Conservation (phyloP, 228 moss, liverwort and hornwort genomes). For the Sphagnum fallax region DNA sequence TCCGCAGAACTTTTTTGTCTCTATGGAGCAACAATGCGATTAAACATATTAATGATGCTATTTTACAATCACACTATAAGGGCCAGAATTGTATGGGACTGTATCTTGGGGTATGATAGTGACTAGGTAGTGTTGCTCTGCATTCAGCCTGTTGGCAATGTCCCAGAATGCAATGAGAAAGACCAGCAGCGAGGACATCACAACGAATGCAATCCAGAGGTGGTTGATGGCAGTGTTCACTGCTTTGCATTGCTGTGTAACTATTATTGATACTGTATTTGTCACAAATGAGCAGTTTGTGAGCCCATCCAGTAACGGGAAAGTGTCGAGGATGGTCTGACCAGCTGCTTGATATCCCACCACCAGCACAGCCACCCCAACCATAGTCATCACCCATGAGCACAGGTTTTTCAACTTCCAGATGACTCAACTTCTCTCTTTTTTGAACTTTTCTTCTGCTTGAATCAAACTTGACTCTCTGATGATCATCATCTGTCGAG, state of each 20-base stretch:
- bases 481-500: no score
- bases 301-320: conserved; percentile 28
- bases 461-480: neutral
- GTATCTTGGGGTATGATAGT: conserved; percentile 37
- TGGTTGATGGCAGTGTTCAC: conserved; percentile 31
- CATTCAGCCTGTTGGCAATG: conserved; percentile 34
- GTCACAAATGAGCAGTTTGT: conserved; percentile 27
- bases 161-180: conserved; percentile 46
- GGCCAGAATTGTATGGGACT: no score
- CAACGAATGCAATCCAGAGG: conserved; percentile 42
- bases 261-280: conserved; percentile 27
- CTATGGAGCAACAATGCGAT: no score
- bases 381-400: no score
- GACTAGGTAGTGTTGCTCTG: conserved; percentile 28
- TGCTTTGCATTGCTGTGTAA: conserved; percentile 29
- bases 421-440: neutral
- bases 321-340: conserved; percentile 28
- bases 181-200: conserved; percentile 39
- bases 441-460: neutral
- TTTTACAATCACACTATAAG: no score
- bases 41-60: no score
- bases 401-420: no score
- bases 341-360: conserved; percentile 22
- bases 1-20: no score
- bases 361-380: neutral